Percentiles rank a stretch among this genome's conserved stretches.
These are phyloP conservation scores for Sphagnum fallax DNA, from an alignment of 228 moss, liverwort and hornwort genomes.

Conservation along the genomic window DNA sequence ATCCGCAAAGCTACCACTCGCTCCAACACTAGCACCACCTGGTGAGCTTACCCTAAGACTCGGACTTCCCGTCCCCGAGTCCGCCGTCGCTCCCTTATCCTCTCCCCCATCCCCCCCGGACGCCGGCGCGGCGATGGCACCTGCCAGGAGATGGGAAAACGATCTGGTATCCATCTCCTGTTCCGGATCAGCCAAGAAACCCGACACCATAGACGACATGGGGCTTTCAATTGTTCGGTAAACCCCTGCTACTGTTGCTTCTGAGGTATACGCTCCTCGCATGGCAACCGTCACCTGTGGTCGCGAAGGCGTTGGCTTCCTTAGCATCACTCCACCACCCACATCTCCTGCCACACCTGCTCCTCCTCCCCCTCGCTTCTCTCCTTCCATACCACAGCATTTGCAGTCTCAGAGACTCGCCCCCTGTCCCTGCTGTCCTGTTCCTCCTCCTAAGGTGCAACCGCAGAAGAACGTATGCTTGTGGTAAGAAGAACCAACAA, in stretches of 20 bases:
- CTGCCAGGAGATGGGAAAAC: slow-evolving; percentile 68
- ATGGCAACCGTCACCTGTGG: slow-evolving; percentile 43
- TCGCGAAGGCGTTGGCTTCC: slow-evolving; percentile 81
- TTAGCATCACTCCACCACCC: slow-evolving; percentile 38
- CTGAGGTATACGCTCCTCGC: slow-evolving; percentile 8
- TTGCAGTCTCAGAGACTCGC: not conserved
- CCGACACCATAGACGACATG: slow-evolving; percentile 82
- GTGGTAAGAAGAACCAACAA: no score
- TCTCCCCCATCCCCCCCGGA: slow-evolving; percentile 45
- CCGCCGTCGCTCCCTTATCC: slow-evolving; percentile 28
- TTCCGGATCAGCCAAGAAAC: slow-evolving; percentile 62
- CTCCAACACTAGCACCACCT: slow-evolving; percentile 5
- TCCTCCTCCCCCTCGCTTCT: slow-evolving; percentile 25
- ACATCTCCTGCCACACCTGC: slow-evolving; percentile 20
- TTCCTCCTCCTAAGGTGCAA: no score
- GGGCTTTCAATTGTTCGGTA: slow-evolving; percentile 59
- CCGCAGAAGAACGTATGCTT: no score
- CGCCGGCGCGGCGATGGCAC: slow-evolving; percentile 55
- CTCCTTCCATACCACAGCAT: slow-evolving; percentile 54
- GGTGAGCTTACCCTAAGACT: slow-evolving; percentile 40
- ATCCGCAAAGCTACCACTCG: slow-evolving; percentile 77
- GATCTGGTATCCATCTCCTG: slow-evolving; percentile 52
- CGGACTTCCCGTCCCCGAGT: slow-evolving; percentile 41
- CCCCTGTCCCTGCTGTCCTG: no score
- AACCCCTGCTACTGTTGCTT: not conserved